Base-by-base conservation (phyloP, 345 rosid species). In the Aquilaria yunnanensis region DNA sequence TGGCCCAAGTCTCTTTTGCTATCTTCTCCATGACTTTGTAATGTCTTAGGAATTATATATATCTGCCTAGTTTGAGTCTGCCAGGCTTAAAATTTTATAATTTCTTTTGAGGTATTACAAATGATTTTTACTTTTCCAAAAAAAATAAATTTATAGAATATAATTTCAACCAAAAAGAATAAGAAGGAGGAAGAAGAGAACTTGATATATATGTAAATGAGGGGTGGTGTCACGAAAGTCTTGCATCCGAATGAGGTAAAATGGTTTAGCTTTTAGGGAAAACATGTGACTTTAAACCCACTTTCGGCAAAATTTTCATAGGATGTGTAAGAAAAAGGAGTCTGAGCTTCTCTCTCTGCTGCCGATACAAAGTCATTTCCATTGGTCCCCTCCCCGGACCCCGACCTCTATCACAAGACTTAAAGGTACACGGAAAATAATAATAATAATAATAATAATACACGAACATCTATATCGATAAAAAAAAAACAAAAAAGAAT, bases 221-320 rank as follows among this genome's bases (percentile, higher is more conserved):
- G 62, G 32, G 70, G 68, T 51, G 34, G 66, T 48, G 72, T 80
- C 84, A 80, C 84, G 79, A 74, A 74, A 74, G 70, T 77, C 84
- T 72, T 77, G 81, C 79, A 65, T 46, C 7, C 45, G 66, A 57
- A 72, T 60, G 65, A 60, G 73, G 78, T 33, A 70, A 75, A 72
- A 54, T 49, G 66, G 61, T 50, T 59, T 32, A 63, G 68, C 57
- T 74, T 77, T 62, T 5, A 64, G 59, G 67, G 65, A 66, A 70
- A 70, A 75, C 79, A 72, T 75, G 80, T 77, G 80, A 80, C 33
- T 54, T 37, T 69, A 34, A 47, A 73, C 70, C 67, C 66, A 51
- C 82, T 81, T 75, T 78, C 75, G 78, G 80, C 71, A 48, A 61
- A 12, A 33, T 60, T 65, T 56, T 70, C 75, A 71, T 72, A 65